Evolutionary conservation across 306 rosid species (phyloP).

Genomic region (Gynostemma pentaphyllum): DNA sequence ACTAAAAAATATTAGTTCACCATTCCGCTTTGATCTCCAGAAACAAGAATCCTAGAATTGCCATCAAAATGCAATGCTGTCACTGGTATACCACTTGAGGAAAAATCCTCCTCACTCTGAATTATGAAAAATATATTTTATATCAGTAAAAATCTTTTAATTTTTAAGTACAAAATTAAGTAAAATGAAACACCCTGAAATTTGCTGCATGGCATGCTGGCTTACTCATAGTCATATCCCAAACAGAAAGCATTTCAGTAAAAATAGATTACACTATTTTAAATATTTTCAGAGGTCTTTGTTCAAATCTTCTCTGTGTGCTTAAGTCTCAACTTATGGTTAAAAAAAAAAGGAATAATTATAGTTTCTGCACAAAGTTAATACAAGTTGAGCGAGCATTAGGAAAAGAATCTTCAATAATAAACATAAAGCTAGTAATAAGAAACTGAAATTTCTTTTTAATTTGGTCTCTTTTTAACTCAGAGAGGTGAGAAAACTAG

Average conservation of each 20-base stretch:
- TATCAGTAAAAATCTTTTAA: background rate
- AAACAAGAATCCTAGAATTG: conserved; percentile 46
- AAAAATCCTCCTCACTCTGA: conserved; percentile 75
- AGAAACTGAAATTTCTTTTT: background rate
- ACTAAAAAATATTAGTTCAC: conserved; percentile 28
- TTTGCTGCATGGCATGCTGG: background rate
- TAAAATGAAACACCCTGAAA: background rate
- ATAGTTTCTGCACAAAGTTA: background rate
- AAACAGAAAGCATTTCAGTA: background rate
- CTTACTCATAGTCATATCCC: background rate
- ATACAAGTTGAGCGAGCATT: background rate
- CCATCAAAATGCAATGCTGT: conserved; percentile 52
- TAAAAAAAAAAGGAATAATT: background rate
- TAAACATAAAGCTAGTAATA: background rate
- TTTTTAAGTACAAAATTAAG: background rate
- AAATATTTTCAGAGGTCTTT: background rate
- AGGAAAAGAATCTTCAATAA: background rate
- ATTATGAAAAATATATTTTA: background rate
- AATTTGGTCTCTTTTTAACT: background rate
- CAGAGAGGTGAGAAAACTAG: background rate
- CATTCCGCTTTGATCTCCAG: conserved; percentile 85
- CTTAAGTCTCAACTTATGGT: background rate
- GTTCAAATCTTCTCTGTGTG: background rate
- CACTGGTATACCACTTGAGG: conserved; percentile 60
- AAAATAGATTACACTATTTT: background rate